phyloP scores from a whole-genome alignment of 257 asterid genomes.

The Phtheirospermum japonicum region DNA sequence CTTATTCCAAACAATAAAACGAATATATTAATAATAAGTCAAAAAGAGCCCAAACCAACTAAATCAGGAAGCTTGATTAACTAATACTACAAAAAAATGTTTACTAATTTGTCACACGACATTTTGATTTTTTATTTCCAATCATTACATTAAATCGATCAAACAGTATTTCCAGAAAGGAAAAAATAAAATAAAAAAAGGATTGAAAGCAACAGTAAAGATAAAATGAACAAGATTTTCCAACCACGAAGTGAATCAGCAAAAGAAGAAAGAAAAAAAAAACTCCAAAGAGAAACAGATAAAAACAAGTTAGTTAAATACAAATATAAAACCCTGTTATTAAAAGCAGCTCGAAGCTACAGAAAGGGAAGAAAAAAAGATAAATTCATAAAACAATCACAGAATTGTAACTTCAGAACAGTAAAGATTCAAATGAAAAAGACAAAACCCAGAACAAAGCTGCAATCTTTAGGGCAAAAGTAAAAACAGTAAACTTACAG shows the following conservation, averaged over 20 bases:
- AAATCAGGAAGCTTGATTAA: neutral
- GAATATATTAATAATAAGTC: neutral
- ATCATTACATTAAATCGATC: conserved; percentile 4
- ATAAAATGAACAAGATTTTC: neutral
- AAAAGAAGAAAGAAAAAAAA: neutral
- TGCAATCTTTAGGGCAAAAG: neutral
- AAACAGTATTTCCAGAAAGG: conserved; percentile 19
- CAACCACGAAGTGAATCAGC: neutral
- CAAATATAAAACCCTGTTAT: neutral
- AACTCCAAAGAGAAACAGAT: neutral
- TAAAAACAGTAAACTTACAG: neutral
- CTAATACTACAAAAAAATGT: neutral
- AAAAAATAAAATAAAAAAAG: neutral
- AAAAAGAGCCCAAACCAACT: neutral
- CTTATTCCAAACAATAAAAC: neutral
- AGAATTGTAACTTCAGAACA: neutral
- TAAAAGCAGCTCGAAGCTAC: no score
- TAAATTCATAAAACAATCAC: neutral
- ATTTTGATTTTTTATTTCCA: neutral
- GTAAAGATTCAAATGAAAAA: neutral
- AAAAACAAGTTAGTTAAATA: neutral
- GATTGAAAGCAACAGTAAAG: neutral
- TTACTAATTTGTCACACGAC: neutral
- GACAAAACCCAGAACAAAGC: conserved; percentile 19
- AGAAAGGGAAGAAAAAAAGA: no score